These are phyloP conservation scores for Thermochaetoides dissita DNA, from an alignment of 2,329 filamentous ascomycete genomes.

Conservation along the genomic window DNA sequence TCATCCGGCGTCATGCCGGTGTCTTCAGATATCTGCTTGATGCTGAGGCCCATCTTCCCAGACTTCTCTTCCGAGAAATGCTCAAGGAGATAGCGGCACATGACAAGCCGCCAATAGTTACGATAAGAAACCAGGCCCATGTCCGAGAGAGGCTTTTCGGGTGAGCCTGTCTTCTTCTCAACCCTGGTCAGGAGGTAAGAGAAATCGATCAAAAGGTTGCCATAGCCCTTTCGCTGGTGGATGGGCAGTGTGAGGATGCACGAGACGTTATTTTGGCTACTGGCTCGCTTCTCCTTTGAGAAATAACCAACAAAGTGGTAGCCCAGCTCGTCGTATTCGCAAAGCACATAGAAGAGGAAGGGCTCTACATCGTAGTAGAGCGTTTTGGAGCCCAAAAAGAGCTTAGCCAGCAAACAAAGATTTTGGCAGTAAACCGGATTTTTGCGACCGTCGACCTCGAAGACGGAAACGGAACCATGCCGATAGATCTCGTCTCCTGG, in stretches of 20 bases:
- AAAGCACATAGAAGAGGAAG: slow-evolving; percentile 94
- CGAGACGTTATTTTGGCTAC: slow-evolving; percentile 92
- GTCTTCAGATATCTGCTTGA: slow-evolving; percentile 63
- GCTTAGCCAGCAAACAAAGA: slow-evolving; percentile 83
- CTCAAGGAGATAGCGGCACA: slow-evolving; percentile 71
- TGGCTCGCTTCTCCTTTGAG: slow-evolving; percentile 92
- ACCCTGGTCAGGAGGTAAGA: slow-evolving; percentile 91
- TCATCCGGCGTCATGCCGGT: slow-evolving; percentile 95
- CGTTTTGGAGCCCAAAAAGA: slow-evolving; percentile 97
- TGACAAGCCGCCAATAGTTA: slow-evolving; percentile 85
- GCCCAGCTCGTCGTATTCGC: slow-evolving; percentile 78
- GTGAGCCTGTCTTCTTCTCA: slow-evolving; percentile 86
- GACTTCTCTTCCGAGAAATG: slow-evolving; percentile 27
- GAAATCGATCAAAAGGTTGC: slow-evolving; percentile 93
- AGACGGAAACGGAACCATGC: slow-evolving; percentile 79
- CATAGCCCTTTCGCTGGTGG: slow-evolving; percentile 92
- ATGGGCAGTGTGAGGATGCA: slow-evolving; percentile 94
- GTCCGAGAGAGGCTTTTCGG: slow-evolving; percentile 92
- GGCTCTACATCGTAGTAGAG: slow-evolving; percentile 97
- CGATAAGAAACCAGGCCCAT: slow-evolving; percentile 96
- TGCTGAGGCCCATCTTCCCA: slow-evolving; percentile 38
- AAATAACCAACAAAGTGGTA: slow-evolving; percentile 99
- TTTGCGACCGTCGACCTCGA: slow-evolving; percentile 92
- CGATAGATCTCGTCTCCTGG: slow-evolving; percentile 97
- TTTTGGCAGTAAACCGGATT: slow-evolving; percentile 99